Conservation (phyloP, 805 yeast species). For the Saturnispora mendoncae region DNA sequence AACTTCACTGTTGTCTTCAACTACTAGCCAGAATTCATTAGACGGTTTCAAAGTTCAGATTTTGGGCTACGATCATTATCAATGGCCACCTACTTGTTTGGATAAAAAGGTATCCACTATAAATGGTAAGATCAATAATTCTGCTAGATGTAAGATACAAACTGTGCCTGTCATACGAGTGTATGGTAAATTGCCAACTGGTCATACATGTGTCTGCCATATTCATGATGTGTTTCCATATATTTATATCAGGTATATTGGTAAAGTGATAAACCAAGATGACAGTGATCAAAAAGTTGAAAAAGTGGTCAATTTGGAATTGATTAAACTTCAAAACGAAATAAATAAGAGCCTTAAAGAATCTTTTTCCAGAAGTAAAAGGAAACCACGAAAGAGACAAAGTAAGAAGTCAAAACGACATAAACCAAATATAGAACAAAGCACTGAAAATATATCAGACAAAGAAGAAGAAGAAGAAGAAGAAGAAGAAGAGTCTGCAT, state of each 20-base stretch:
- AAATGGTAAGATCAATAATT: conserved; percentile 17
- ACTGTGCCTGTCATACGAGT: conserved; percentile 71
- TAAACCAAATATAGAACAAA: background rate
- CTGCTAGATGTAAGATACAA: conserved; percentile 19
- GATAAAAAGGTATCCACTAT: conserved; percentile 38
- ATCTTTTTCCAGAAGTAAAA: conserved; percentile 28
- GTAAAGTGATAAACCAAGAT: background rate
- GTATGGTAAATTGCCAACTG: conserved; percentile 60
- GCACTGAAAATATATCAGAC: conserved; percentile 2
- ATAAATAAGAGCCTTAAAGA: conserved; percentile 23
- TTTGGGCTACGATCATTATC: conserved; percentile 59
- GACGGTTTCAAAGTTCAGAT: conserved; percentile 43
- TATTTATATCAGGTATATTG: conserved; percentile 39
- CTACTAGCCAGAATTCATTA: no score
- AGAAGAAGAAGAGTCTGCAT: conserved; percentile 7
- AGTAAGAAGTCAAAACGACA: background rate
- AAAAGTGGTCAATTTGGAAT: conserved; percentile 25
- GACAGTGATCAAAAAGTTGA: conserved; percentile 20
- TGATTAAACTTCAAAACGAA: conserved; percentile 10
- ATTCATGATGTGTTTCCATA: conserved; percentile 84
- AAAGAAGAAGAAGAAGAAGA: conserved; percentile 14
- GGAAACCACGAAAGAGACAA: background rate
- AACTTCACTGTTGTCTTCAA: no score
- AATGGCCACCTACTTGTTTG: conserved; percentile 41
- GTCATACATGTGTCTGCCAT: conserved; percentile 56